Evolutionary conservation across 495 filamentous ascomycete species (phyloP).

Genomic region (Chaetomium fimeti): DNA sequence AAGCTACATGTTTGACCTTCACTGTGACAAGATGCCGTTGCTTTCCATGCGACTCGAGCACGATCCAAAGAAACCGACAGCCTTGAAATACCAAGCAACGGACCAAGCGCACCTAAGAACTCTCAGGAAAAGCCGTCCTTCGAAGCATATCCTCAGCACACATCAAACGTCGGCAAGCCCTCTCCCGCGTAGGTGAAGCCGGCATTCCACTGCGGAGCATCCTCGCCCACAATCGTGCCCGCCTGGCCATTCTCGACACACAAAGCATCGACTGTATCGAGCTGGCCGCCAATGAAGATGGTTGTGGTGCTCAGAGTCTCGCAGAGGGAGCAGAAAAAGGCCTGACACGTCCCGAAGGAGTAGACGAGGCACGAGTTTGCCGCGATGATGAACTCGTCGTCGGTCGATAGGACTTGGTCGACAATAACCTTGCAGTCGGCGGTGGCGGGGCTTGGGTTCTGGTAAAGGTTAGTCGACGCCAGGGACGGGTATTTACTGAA

Average conservation of each 20-base stretch:
- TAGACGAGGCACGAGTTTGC: constrained; percentile 42
- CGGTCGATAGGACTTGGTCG: constrained; percentile 35
- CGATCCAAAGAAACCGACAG: background rate
- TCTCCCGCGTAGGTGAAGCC: constrained; percentile 37
- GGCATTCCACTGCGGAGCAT: constrained; percentile 43
- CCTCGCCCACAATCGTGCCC: constrained; percentile 41
- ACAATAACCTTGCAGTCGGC: constrained; percentile 41
- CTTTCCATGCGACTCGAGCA: background rate
- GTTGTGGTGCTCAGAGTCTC: constrained; percentile 38
- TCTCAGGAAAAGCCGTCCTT: background rate
- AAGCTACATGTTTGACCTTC: background rate
- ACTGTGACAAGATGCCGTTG: background rate
- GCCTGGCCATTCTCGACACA: constrained; percentile 40
- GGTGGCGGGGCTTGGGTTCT: constrained; percentile 34
- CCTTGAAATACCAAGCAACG: background rate
- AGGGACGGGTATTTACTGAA: background rate
- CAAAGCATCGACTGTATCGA: constrained; percentile 38
- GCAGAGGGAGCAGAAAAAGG: constrained; percentile 47
- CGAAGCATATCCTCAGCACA: constrained; percentile 29
- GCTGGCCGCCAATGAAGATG: constrained; percentile 43
- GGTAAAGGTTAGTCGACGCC: background rate
- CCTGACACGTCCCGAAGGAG: constrained; percentile 40
- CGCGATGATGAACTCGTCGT: constrained; percentile 37
- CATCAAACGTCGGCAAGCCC: constrained; percentile 41
- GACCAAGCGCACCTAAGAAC: background rate